phyloP scores from a whole-genome alignment of 805 yeast species.

The Candida sonorensis region DNA sequence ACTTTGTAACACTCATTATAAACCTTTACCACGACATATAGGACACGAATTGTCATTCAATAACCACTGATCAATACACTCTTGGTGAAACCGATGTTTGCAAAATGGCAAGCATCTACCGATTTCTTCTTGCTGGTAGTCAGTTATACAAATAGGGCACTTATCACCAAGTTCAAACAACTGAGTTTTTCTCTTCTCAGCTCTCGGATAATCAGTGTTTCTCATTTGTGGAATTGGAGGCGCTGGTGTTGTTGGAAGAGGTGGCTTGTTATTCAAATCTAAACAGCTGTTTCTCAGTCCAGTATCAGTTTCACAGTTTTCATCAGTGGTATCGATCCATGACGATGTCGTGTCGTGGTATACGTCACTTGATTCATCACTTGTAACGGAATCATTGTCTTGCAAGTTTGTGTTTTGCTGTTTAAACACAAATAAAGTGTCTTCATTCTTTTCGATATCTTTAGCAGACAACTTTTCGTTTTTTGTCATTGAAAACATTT shows the following conservation, averaged over 20 bases:
- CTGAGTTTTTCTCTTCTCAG: not conserved
- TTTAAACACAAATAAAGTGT: constrained; percentile 11
- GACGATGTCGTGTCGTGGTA: constrained; percentile 1
- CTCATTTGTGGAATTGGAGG: not conserved
- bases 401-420: constrained; percentile 2
- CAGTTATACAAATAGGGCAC: constrained; percentile 48
- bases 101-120: constrained; percentile 40
- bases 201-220: not conserved
- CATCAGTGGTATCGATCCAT: not conserved
- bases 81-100: constrained; percentile 45
- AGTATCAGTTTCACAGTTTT: too few species aligned
- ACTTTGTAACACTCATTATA: too few species aligned
- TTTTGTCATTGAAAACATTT: too few species aligned
- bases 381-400: not conserved
- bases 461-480: too few species aligned
- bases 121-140: constrained; percentile 39
- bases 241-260: not conserved
- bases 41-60: constrained; percentile 50
- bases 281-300: too few species aligned
- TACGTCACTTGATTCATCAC: not conserved
- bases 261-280: too few species aligned
- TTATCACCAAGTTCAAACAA: constrained; percentile 23
- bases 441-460: constrained; percentile 12
- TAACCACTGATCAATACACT: constrained; percentile 56
- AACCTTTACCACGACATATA: constrained; percentile 43